Conservation (phyloP, 2,329 filamentous ascomycete species). For the Escovopsis sp. region DNA sequence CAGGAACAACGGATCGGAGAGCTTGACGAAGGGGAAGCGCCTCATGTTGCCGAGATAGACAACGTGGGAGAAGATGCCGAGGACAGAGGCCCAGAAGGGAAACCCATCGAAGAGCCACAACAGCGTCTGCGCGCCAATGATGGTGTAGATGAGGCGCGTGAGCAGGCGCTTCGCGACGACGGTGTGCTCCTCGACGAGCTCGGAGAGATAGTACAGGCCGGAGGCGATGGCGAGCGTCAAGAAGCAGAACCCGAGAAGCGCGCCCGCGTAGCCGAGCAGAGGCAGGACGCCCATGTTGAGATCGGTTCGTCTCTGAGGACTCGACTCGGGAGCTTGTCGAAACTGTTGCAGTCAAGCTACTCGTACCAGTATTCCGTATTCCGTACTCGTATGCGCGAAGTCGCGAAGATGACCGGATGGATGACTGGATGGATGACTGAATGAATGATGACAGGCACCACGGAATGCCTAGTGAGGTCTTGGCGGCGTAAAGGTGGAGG, state of each 20-base stretch:
- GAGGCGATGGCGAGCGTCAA: slow-evolving; percentile 91
- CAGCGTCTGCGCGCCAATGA: slow-evolving; percentile 59
- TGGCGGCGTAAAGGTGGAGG: no score
- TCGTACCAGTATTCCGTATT: no score
- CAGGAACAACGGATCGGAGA: slow-evolving; percentile 78
- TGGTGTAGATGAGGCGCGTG: slow-evolving; percentile 66
- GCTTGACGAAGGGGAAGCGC: slow-evolving; percentile 60
- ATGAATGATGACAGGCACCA: no score
- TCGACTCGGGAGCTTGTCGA: no score
- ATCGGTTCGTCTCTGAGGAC: no score
- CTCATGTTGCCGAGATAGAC: slow-evolving; percentile 81
- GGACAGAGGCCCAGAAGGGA: slow-evolving; percentile 55
- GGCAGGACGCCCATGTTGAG: slow-evolving; percentile 85
- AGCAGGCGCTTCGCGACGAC: slow-evolving; percentile 83
- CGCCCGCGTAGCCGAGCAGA: slow-evolving; percentile 76
- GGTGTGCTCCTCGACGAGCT: slow-evolving; percentile 95
- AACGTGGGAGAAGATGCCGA: slow-evolving; percentile 68
- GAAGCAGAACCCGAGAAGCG: slow-evolving; percentile 81
- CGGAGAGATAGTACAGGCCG: slow-evolving; percentile 96
- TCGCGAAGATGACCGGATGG: no score
- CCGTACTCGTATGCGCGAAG: no score
- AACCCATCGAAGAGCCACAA: slow-evolving; percentile 77
- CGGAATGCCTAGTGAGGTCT: no score
- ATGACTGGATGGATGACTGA: no score
- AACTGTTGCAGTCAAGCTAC: no score